These are phyloP conservation scores for Alternaria sp. DNA, from an alignment of 2,329 filamentous ascomycete species.

Conservation along the genomic window DNA sequence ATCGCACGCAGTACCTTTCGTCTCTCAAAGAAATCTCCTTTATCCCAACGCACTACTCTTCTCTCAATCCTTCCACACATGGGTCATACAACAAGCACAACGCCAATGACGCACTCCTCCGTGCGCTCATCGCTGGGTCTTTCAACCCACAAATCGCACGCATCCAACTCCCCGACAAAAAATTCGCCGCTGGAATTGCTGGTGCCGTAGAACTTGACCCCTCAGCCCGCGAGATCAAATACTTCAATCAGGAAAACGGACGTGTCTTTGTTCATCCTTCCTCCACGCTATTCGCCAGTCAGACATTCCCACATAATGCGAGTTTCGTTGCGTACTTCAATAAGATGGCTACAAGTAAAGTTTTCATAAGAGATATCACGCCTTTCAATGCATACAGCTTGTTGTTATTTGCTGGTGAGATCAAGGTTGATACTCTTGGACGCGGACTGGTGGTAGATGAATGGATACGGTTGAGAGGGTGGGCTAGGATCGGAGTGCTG, in stretches of 20 bases:
- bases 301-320: slow-evolving; percentile 77
- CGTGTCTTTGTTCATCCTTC: slow-evolving; percentile 93
- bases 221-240: slow-evolving; percentile 90
- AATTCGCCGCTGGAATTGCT: slow-evolving; percentile 86
- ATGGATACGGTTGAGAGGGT: slow-evolving; percentile 86
- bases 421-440: slow-evolving; percentile 86
- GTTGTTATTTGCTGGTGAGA: slow-evolving; percentile 85
- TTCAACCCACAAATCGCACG: slow-evolving; percentile 84
- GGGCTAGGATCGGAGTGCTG: slow-evolving; percentile 93
- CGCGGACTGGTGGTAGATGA: slow-evolving; percentile 89
- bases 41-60: slow-evolving; percentile 58
- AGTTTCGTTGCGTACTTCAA: slow-evolving; percentile 89
- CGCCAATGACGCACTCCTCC: slow-evolving; percentile 56
- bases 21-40: slow-evolving; percentile 89
- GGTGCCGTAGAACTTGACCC: slow-evolving; percentile 94
- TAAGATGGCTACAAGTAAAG: slow-evolving; percentile 90
- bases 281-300: slow-evolving; percentile 84
- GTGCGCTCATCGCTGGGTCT: slow-evolving; percentile 60
- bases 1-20: slow-evolving; percentile 83
- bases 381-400: slow-evolving; percentile 92
- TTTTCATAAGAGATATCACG: slow-evolving; percentile 90
- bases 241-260: slow-evolving; percentile 68
- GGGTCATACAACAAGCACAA: slow-evolving; percentile 59
- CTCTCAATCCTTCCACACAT: slow-evolving; percentile 36
- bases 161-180: slow-evolving; percentile 94